Evolutionary conservation across 164 flowering plant genomes (phyloP).

Genomic region (Buxus sempervirens): DNA sequence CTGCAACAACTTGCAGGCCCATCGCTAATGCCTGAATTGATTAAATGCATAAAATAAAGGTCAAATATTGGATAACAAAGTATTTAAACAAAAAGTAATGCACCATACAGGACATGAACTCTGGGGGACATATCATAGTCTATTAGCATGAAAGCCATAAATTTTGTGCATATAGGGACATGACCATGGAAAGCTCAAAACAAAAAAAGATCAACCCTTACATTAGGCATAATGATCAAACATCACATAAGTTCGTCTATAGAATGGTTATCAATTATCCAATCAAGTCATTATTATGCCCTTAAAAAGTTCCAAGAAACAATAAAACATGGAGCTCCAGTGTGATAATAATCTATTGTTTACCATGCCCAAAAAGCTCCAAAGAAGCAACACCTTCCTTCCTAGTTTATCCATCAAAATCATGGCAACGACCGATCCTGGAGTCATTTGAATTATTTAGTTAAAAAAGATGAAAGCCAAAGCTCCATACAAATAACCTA

Average conservation of each 20-base stretch:
- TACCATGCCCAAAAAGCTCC: conserved; percentile 96
- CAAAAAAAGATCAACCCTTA: too few species aligned
- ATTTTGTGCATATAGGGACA: too few species aligned
- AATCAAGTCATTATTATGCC: not conserved
- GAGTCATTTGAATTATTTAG: conserved; percentile 5
- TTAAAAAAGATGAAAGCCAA: not conserved
- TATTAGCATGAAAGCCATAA: not conserved
- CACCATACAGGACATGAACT: not conserved
- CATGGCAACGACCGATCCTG: conserved; percentile 85
- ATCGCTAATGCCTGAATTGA: conserved; percentile 62
- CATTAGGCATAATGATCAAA: too few species aligned
- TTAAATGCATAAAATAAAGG: conserved; percentile 7
- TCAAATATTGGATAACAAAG: conserved; percentile 3
- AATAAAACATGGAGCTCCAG: too few species aligned
- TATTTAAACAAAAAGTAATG: too few species aligned
- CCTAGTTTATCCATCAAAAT: conserved; percentile 90
- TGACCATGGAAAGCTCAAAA: too few species aligned
- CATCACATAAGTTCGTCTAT: too few species aligned
- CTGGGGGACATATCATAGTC: not conserved
- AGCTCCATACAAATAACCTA: not conserved
- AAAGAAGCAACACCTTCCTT: conserved; percentile 72
- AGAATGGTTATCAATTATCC: not conserved
- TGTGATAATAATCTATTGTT: not conserved
- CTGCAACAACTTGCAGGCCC: conserved; percentile 72
- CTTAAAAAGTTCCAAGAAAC: not conserved